Base-by-base conservation (phyloP, 2,329 filamentous ascomycete genomes). In the Microascus cirrosus region DNA sequence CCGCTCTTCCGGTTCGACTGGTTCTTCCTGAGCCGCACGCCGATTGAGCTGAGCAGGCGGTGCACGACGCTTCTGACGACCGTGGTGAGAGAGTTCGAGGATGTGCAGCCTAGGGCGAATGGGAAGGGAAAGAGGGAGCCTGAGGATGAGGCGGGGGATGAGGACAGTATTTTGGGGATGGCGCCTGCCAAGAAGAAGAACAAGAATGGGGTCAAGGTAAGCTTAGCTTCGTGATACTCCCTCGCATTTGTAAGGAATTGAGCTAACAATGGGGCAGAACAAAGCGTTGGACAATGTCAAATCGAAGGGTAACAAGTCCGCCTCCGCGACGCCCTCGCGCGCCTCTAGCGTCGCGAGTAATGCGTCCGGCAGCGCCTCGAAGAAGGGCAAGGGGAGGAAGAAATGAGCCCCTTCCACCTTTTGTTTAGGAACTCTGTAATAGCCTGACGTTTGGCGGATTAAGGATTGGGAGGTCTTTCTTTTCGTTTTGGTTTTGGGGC, bases 1-100 rank as follows among this genome's bases (percentile, higher is more conserved):
- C 92, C 94, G 11, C 77, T 99, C 3, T 99, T 99, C 81, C 85
- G 94, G 45, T 99, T 99, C 66, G 94, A 99, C 70, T 99, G 95
- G 95, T 99, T 99, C 77, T 96, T 99, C 78, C 80, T 99, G 48
- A 95, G 90, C 70, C 84, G 94, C 53, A 99, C 93, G 3, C 90
- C 94, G 0, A 86, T 92, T 55, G 94, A 99, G 73, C 87, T 99
- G 65, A 88, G 90, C 61, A 86, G 94, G 65, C 84, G 95, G 56
- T 97, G 94, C 74, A 95, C 89, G 35, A 99, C 95, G 1, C 80
- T 99, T 56, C 83, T 99, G 62, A 95, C 93, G 39, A 95, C 94
- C 0, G 90, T 99, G 54, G 89, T 94, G 56, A 88, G 94, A 71
- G 94, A 99, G 73, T 96, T 96, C 71, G 93, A 96, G 68, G 85